Conservation (phyloP, 805 yeast genomes). For the Saccharomycopsis fermentans region DNA sequence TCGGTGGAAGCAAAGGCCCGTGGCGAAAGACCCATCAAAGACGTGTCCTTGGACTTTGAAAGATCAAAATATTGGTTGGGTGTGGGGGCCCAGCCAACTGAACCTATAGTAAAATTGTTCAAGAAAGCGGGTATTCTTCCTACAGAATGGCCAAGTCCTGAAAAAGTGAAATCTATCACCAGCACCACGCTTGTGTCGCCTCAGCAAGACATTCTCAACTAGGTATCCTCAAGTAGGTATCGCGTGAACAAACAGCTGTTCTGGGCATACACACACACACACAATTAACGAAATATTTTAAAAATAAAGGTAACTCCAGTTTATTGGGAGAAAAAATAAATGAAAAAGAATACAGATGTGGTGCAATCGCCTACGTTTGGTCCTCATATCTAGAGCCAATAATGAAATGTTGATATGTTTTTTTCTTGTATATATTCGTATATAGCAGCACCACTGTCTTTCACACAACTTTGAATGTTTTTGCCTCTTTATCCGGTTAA, state of each 20-base stretch:
- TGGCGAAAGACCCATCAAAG: constrained; percentile 59
- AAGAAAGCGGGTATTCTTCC: constrained; percentile 67
- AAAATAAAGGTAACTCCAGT: too few relatives aligned
- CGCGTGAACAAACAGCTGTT: background rate
- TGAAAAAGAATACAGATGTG: too few relatives aligned
- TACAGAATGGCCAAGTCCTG: constrained; percentile 51
- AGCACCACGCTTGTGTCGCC: constrained; percentile 8
- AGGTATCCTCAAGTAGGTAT: background rate
- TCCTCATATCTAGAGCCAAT: too few relatives aligned
- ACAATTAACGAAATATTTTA: too few relatives aligned
- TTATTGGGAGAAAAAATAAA: too few relatives aligned
- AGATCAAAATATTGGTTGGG: constrained; percentile 95
- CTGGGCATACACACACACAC: too few relatives aligned
- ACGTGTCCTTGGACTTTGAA: constrained; percentile 73
- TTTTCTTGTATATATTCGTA: too few relatives aligned
- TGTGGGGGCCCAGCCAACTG: constrained; percentile 92
- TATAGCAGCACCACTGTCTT: too few relatives aligned
- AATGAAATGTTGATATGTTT: too few relatives aligned
- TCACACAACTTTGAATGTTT: too few relatives aligned
- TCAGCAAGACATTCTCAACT: constrained; percentile 12
- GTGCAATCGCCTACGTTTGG: too few relatives aligned
- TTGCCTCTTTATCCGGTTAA: too few relatives aligned
- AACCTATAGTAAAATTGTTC: constrained; percentile 64
- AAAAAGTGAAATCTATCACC: constrained; percentile 21
- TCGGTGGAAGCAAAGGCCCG: constrained; percentile 38